Percentiles rank a stretch among this genome's conserved stretches.
Conservation (phyloP, 345 rosid species). For the Corchorus capsularis region DNA sequence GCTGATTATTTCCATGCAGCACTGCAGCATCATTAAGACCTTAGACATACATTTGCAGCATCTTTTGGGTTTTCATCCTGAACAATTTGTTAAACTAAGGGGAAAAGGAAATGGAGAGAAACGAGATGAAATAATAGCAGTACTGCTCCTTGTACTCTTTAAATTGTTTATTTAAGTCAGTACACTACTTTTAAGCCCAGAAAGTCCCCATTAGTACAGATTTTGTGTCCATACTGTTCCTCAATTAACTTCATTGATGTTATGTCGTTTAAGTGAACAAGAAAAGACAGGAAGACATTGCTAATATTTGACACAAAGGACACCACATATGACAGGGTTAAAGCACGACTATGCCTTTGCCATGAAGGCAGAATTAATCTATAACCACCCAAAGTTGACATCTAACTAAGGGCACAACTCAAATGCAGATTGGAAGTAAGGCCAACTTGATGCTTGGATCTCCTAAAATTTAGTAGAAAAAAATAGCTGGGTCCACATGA, state of each 20-base stretch:
- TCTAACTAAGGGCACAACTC: not conserved
- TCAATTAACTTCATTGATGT: not conserved
- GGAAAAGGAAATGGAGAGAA: not conserved
- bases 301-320: not conserved
- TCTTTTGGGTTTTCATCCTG: not conserved
- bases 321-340: not conserved
- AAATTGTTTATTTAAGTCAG: not conserved
- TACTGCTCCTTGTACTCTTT: not conserved
- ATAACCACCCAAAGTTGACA: not conserved
- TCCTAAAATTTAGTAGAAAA: not conserved
- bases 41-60: not conserved
- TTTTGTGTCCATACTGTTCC: not conserved
- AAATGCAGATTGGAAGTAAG: constrained; percentile 4
- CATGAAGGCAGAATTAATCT: not conserved
- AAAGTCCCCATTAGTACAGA: not conserved
- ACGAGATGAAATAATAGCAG: not conserved
- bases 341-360: not conserved
- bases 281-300: not conserved
- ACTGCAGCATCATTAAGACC: constrained; percentile 11
- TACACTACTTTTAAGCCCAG: not conserved
- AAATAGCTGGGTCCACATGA: not conserved
- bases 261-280: not conserved
- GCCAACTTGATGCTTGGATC: not conserved
- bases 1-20: not conserved
- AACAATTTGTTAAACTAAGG: not conserved